Conservation (phyloP, 805 yeast species). For the Candida patagonica region DNA sequence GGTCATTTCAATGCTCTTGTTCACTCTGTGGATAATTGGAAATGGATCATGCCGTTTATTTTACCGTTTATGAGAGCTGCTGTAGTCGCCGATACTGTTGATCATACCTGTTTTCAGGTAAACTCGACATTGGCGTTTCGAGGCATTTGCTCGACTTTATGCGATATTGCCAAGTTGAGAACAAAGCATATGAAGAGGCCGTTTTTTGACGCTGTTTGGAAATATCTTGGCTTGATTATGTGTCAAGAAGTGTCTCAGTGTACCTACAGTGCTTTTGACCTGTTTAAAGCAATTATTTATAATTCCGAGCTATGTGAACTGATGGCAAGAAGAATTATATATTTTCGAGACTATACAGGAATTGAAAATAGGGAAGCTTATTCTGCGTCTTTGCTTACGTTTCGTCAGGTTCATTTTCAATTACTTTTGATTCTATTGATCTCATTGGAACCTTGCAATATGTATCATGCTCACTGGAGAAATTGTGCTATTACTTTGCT, state of each 20-base stretch:
- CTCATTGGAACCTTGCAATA: too few species aligned
- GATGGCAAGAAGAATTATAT: background rate
- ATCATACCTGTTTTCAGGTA: too few species aligned
- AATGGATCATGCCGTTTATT: slow-evolving; percentile 11
- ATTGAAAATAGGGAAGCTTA: too few species aligned
- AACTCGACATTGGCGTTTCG: slow-evolving; percentile 9
- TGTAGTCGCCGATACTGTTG: too few species aligned
- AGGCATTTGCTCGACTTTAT: slow-evolving; percentile 9
- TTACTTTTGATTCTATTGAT: too few species aligned
- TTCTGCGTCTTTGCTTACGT: too few species aligned
- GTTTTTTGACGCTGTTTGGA: slow-evolving; percentile 1
- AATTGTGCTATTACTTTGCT: too few species aligned
- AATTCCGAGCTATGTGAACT: background rate
- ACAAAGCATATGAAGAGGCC: background rate
- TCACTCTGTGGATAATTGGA: slow-evolving; percentile 6
- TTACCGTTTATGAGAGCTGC: slow-evolving; percentile 13
- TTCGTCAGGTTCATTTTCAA: too few species aligned
- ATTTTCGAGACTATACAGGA: background rate
- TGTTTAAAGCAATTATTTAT: slow-evolving; percentile 3
- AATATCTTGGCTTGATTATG: background rate
- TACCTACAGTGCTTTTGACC: slow-evolving; percentile 9
- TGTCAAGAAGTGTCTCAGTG: too few species aligned
- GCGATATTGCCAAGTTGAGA: slow-evolving; percentile 4
- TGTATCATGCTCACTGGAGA: too few species aligned
- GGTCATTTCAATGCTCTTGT: slow-evolving; percentile 12